Evolutionary conservation across 1,284 basidiomycete genomes (phyloP).

Genomic region (Pyrrhoderma lamaoense): DNA sequence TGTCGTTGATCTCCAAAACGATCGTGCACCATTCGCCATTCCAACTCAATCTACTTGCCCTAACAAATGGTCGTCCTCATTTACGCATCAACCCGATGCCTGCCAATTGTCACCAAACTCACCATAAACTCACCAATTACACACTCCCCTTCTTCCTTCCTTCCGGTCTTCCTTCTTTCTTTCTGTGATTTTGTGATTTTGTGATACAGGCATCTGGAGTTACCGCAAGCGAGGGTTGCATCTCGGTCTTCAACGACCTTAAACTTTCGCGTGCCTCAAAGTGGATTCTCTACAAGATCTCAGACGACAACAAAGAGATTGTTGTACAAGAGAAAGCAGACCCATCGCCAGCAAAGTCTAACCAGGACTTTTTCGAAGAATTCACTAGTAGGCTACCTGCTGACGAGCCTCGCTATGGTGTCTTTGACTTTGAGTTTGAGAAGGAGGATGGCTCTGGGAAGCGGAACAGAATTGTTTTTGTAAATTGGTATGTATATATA

Average conservation of each 20-base stretch:
- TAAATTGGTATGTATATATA: slow-evolving; percentile 40
- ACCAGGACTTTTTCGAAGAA: slow-evolving; percentile 24
- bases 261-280: slow-evolving; percentile 81
- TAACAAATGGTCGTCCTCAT: too few relatives aligned
- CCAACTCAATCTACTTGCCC: too few relatives aligned
- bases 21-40: too few relatives aligned
- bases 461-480: slow-evolving; percentile 76
- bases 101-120: neutral
- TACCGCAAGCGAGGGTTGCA: slow-evolving; percentile 50
- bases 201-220: slow-evolving; percentile 69
- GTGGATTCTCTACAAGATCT: slow-evolving; percentile 84
- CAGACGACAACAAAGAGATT: slow-evolving; percentile 59
- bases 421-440: slow-evolving; percentile 90
- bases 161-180: slow-evolving; percentile 4
- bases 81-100: too few relatives aligned
- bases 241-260: slow-evolving; percentile 63
- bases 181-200: slow-evolving; percentile 18
- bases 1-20: too few relatives aligned
- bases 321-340: slow-evolving; percentile 46
- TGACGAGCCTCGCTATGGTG: slow-evolving; percentile 77
- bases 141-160: neutral
- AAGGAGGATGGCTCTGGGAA: slow-evolving; percentile 69
- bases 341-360: neutral
- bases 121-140: neutral
- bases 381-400: slow-evolving; percentile 77